Evolutionary conservation across 2,329 filamentous ascomycete genomes (phyloP).

Genomic region (Chalaropsis ovoidea): DNA sequence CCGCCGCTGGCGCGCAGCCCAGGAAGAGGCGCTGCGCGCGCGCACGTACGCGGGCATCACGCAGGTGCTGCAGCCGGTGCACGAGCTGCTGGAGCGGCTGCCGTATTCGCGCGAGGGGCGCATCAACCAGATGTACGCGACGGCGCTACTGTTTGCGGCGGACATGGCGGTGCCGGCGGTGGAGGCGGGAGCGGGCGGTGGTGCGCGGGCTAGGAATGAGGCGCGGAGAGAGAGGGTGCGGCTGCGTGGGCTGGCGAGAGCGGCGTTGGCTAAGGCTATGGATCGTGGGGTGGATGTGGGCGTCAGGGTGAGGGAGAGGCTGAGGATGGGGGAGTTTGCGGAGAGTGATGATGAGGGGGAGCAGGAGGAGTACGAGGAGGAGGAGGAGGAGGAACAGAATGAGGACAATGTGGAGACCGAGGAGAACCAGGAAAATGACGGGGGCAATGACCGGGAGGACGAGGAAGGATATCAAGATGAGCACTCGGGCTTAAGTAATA

Average conservation of each 20-base stretch:
- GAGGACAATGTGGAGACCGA: conserved; percentile 4
- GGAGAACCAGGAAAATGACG: neutral
- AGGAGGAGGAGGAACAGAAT: neutral
- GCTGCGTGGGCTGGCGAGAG: conserved; percentile 34
- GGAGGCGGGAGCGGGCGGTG: conserved; percentile 26
- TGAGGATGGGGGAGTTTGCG: conserved; percentile 26
- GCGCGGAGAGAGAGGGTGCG: conserved; percentile 19
- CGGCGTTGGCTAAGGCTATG: conserved; percentile 34
- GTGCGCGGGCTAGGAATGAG: conserved; percentile 28
- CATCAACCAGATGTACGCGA: conserved; percentile 60
- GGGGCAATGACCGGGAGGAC: no score
- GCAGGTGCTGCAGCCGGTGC: conserved; percentile 58
- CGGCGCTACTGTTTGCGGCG: conserved; percentile 63
- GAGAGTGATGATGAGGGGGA: conserved; percentile 10
- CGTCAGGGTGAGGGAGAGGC: conserved; percentile 30
- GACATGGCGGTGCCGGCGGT: conserved; percentile 49
- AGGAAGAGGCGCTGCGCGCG: conserved; percentile 8
- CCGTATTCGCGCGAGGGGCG: conserved; percentile 60
- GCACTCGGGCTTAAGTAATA: neutral
- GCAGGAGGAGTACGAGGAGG: neutral
- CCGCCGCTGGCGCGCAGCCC: neutral
- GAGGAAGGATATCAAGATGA: conserved; percentile 4
- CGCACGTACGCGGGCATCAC: conserved; percentile 50
- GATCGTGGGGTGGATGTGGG: conserved; percentile 32
- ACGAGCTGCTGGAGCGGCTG: conserved; percentile 55